Evolutionary conservation across 116 monocot genomes (phyloP).

Genomic region (Phalaenopsis hybrid): DNA sequence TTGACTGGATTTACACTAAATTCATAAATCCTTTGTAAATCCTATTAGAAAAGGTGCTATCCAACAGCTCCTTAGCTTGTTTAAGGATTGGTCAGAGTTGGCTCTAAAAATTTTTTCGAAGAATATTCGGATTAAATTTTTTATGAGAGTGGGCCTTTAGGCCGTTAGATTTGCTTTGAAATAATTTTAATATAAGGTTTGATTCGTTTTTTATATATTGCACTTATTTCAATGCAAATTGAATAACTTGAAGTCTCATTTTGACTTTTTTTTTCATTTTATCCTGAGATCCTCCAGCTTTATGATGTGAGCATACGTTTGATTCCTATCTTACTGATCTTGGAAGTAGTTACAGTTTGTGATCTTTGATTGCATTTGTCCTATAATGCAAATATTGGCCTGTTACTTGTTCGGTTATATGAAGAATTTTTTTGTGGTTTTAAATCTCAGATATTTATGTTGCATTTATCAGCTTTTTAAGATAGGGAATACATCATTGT

Average conservation of each 20-base stretch:
- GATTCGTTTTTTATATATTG: no score
- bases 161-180: no score
- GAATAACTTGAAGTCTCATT: no score
- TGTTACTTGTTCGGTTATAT: neutral
- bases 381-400: no score
- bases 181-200: no score
- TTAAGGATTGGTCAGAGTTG: neutral
- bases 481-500: neutral
- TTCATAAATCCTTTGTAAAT: no score
- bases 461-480: neutral
- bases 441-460: neutral
- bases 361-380: no score
- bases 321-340: neutral
- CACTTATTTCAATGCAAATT: no score
- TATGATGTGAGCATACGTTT: neutral
- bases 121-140: neutral
- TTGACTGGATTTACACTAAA: no score
- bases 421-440: neutral
- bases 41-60: no score
- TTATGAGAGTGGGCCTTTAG: no score
- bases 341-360: neutral
- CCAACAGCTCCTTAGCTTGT: neutral
- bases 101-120: neutral
- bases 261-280: no score
- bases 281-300: neutral